Percentiles rank a stretch among this genome's conserved stretches.
Conservation (phyloP, 2,329 filamentous ascomycete species). For the Rosellinia necatrix region DNA sequence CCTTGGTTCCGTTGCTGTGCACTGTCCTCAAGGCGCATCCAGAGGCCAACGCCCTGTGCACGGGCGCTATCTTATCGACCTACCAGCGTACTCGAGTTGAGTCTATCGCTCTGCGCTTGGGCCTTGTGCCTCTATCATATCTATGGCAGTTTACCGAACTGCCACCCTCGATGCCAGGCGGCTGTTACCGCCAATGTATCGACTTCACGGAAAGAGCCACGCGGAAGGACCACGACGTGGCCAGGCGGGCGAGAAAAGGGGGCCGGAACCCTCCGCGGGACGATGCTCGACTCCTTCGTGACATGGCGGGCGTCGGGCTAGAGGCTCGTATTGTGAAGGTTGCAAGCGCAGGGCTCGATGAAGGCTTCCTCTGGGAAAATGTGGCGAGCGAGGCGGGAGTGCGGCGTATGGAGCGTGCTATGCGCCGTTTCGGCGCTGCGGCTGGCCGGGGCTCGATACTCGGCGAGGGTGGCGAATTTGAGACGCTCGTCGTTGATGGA, state of each 20-base stretch:
- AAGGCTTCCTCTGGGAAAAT: slow-evolving; percentile 78
- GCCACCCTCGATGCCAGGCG: slow-evolving; percentile 7
- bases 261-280: slow-evolving; percentile 32
- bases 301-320: slow-evolving; percentile 78
- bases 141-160: slow-evolving; percentile 89
- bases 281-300: slow-evolving; percentile 68
- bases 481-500: slow-evolving; percentile 86
- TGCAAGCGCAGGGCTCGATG: slow-evolving; percentile 85
- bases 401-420: slow-evolving; percentile 53
- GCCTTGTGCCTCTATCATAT: slow-evolving; percentile 80
- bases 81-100: slow-evolving; percentile 98
- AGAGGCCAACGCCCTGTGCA: slow-evolving; percentile 81
- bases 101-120: slow-evolving; percentile 83
- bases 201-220: slow-evolving; percentile 4
- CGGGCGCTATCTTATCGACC: slow-evolving; percentile 90
- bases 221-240: slow-evolving; percentile 40
- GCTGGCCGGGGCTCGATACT: slow-evolving; percentile 71
- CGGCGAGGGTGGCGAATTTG: slow-evolving; percentile 95
- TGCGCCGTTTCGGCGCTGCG: slow-evolving; percentile 68
- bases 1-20: slow-evolving; percentile 74
- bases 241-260: background rate
- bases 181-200: background rate
- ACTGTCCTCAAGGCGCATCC: slow-evolving; percentile 72
- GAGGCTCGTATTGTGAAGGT: slow-evolving; percentile 96
- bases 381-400: slow-evolving; percentile 64